phyloP scores from a whole-genome alignment of 2,329 filamentous ascomycete genomes.

The Arthrobotrys sinensis region DNA sequence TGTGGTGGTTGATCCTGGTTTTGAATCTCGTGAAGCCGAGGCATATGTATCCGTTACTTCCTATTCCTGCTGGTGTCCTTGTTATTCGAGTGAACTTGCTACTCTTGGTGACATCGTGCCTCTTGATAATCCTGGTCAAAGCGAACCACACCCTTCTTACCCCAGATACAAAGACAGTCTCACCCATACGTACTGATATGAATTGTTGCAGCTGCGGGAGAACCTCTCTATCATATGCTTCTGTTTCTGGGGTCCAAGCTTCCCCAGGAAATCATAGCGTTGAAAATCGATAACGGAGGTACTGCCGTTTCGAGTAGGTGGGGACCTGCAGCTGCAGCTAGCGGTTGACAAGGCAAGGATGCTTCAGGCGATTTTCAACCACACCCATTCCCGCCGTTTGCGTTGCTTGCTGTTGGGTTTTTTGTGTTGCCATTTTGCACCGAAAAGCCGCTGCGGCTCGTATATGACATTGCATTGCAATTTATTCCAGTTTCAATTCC shows the following conservation, averaged over 20 bases:
- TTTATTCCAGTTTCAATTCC: slow-evolving; percentile 11
- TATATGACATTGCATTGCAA: not conserved
- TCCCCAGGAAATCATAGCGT: slow-evolving; percentile 48
- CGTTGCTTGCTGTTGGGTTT: slow-evolving; percentile 52
- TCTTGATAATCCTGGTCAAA: slow-evolving; percentile 23
- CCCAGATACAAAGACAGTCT: slow-evolving; percentile 16
- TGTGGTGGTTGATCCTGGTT: slow-evolving; percentile 18
- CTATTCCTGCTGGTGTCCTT: slow-evolving; percentile 33
- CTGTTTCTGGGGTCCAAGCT: slow-evolving; percentile 25
- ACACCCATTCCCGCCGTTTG: slow-evolving; percentile 29
- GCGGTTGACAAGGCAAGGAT: slow-evolving; percentile 29
- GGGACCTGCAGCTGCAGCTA: slow-evolving; percentile 44
- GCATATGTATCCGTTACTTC: slow-evolving; percentile 57
- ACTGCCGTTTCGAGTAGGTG: slow-evolving; percentile 57
- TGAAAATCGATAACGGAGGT: slow-evolving; percentile 51
- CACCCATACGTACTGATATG: slow-evolving; percentile 15
- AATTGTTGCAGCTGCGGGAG: slow-evolving; percentile 2
- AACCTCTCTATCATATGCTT: slow-evolving; percentile 47
- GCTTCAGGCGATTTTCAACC: slow-evolving; percentile 31
- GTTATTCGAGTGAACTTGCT: slow-evolving; percentile 41
- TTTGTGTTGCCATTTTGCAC: slow-evolving; percentile 42
- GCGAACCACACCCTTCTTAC: slow-evolving; percentile 15
- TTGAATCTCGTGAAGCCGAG: slow-evolving; percentile 58
- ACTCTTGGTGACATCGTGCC: slow-evolving; percentile 53
- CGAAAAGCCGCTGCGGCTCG: not conserved